Conservation (phyloP, 2,329 filamentous ascomycete genomes). For the Ascomycota sp. region DNA sequence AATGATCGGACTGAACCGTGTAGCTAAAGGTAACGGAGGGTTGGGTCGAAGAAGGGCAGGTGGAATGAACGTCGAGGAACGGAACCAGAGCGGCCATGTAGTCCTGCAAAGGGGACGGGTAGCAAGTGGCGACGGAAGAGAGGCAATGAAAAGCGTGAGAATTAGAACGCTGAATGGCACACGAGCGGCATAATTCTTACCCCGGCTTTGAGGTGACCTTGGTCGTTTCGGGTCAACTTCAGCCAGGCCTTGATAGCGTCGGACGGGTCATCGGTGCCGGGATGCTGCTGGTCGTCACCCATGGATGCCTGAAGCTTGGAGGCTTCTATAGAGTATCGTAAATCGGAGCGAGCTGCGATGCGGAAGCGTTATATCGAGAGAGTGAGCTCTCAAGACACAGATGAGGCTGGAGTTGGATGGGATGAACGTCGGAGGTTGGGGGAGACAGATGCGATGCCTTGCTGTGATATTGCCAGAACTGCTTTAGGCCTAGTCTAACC, state of each 20-base stretch:
- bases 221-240: constrained; percentile 7
- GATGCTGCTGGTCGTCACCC: background rate
- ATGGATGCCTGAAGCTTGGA: too few relatives aligned
- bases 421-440: too few relatives aligned
- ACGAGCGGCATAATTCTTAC: constrained; percentile 5
- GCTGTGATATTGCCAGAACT: too few relatives aligned
- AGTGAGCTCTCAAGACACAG: too few relatives aligned
- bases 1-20: constrained; percentile 26
- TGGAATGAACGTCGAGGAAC: constrained; percentile 17
- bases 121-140: background rate
- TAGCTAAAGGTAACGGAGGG: constrained; percentile 22
- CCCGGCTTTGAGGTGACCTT: constrained; percentile 10
- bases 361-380: too few relatives aligned
- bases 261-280: constrained; percentile 10
- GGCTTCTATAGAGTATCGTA: too few relatives aligned
- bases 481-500: too few relatives aligned
- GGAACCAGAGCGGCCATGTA: constrained; percentile 22
- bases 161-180: background rate
- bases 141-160: background rate
- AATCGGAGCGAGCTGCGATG: too few relatives aligned
- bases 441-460: too few relatives aligned
- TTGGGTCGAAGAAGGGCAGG: constrained; percentile 12
- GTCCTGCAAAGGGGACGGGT: constrained; percentile 12
- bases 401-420: too few relatives aligned
- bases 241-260: constrained; percentile 13